Evolutionary conservation across 306 rosid genomes (phyloP), one percentile per base, ranked within the genome.

Genomic region (Lathyrus oleraceus): DNA sequence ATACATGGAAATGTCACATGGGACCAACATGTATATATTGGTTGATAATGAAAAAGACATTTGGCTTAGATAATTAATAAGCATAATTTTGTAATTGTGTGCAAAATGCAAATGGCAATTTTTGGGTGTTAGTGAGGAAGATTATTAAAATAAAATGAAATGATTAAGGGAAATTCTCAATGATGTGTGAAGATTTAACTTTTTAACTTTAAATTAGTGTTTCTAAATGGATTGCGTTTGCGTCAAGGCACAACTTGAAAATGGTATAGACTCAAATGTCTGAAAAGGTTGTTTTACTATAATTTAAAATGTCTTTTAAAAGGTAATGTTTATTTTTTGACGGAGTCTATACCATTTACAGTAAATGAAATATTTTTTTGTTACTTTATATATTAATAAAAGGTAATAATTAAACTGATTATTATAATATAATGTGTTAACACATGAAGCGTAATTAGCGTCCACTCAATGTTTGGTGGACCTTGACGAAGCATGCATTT

Each of bases 151-250:
- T 32, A 30, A 67, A 30, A 30, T 30, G 49, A 67, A 49, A 49
- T 49, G 30, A 11, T 48, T 28, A 49, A 48, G 45, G 6, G 17
- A 67, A 48, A 35, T 9, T 48, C 7, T 25, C 20, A 48, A 62
- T 11, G 6, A 62, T 39, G 15, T 9, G 19, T 1, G 9, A 56
- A 10, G 6, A 52, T 13, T 16, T 53, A 13, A 14, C 32, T n/a
- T n/a, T 39, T 23, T 40, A 70, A 27, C 56, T 57, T 58, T 16
- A 52, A 4, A 10, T 27, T 57, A 57, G 45, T 70, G 45, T 43
- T 58, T 70, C 45, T 43, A 58, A 43, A 54, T n/a, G n/a, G 40
- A 19, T 65, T 42, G 72, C 60, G 67, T 53, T 19, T 74, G 30
- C 11, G 66, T 40, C 36, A 74, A 14, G 58, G 72, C 57, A 53